Percentiles rank a stretch among this genome's conserved stretches.
Conservation (phyloP, 371 early-diverging fungal species). For the Apophysomyces variabilis region DNA sequence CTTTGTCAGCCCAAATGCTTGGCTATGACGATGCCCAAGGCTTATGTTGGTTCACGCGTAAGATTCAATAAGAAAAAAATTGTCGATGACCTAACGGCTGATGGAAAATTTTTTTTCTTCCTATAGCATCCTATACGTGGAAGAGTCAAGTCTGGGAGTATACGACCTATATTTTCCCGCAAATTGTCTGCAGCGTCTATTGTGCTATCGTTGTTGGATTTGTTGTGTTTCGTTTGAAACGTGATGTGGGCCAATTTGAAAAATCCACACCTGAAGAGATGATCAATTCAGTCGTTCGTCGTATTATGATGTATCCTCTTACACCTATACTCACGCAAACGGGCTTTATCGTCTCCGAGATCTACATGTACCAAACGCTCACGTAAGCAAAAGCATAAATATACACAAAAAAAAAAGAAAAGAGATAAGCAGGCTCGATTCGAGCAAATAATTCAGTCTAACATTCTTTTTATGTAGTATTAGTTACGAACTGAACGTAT, state of each 20-base stretch:
- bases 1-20: slow-evolving; percentile 15
- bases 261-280: slow-evolving; percentile 2
- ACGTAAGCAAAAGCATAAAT: slow-evolving; percentile 3
- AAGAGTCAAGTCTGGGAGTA: slow-evolving; percentile 26
- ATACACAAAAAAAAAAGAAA: too few relatives aligned
- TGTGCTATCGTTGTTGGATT: slow-evolving; percentile 20
- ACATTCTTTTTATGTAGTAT: neutral
- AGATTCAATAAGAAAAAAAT: neutral
- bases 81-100: neutral
- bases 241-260: slow-evolving; percentile 12
- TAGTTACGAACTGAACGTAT: slow-evolving; percentile 29
- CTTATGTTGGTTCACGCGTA: slow-evolving; percentile 31
- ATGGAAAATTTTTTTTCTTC: neutral
- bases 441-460: too few relatives aligned
- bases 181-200: slow-evolving; percentile 21
- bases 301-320: slow-evolving; percentile 31
- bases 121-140: slow-evolving; percentile 22
- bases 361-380: slow-evolving; percentile 21
- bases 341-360: slow-evolving; percentile 33
- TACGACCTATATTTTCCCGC: slow-evolving; percentile 24
- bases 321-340: slow-evolving; percentile 28
- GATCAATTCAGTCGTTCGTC: slow-evolving; percentile 28
- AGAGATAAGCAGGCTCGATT: too few relatives aligned
- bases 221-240: slow-evolving; percentile 19
- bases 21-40: slow-evolving; percentile 28